Conservation (phyloP, 2,329 filamentous ascomycete species). For the Talaromyces sp. region DNA sequence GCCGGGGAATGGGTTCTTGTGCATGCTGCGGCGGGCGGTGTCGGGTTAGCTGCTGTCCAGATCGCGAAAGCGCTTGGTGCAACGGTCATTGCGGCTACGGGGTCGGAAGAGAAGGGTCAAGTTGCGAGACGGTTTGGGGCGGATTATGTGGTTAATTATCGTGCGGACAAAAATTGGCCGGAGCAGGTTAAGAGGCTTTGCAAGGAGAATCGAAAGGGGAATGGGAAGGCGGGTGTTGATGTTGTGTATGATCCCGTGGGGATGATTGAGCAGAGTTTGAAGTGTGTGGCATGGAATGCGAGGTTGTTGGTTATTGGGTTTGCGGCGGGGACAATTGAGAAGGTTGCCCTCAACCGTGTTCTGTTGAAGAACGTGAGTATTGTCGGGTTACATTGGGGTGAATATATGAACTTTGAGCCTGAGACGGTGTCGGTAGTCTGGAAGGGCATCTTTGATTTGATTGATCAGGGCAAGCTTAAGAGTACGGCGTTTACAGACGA, state of each 20-base stretch:
- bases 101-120: constrained; percentile 73
- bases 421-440: constrained; percentile 72
- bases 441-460: constrained; percentile 75
- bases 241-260: constrained; percentile 96
- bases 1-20: constrained; percentile 82
- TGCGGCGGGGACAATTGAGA: constrained; percentile 81
- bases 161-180: constrained; percentile 57
- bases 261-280: constrained; percentile 80
- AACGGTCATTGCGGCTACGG: constrained; percentile 88
- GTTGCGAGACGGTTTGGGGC: constrained; percentile 80
- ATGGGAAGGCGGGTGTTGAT: constrained; percentile 69
- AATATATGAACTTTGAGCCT: constrained; percentile 71
- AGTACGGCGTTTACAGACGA: constrained; percentile 73
- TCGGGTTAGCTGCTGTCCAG: constrained; percentile 87
- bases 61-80: constrained; percentile 90
- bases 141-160: constrained; percentile 79
- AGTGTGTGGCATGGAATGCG: constrained; percentile 92
- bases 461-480: constrained; percentile 73
- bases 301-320: constrained; percentile 86
- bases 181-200: constrained; percentile 69
- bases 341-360: constrained; percentile 88
- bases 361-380: constrained; percentile 89
- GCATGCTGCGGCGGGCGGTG: constrained; percentile 88
- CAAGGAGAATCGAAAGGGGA: constrained; percentile 58
- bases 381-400: constrained; percentile 89